Percentiles rank a stretch among this genome's conserved stretches.
These are phyloP conservation scores for Aegilops tauschii DNA, from an alignment of 176 grass and related monocot genomes.

Conservation along the genomic window DNA sequence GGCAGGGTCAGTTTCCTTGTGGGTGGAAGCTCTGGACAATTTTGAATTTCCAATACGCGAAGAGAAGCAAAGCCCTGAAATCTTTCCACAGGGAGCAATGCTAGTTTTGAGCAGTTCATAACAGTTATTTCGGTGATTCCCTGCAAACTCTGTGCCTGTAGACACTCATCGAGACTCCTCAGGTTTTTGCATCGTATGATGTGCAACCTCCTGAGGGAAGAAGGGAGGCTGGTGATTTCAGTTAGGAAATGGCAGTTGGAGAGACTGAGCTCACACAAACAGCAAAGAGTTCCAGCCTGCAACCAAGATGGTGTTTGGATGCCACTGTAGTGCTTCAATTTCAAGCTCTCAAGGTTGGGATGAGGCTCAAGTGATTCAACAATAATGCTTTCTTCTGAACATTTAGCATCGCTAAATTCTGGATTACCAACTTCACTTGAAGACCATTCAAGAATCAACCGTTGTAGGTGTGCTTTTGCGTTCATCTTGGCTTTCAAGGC, in stretches of 20 bases:
- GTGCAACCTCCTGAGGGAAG: slow-evolving; percentile 17
- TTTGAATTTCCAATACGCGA: neutral
- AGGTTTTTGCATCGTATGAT: slow-evolving; percentile 19
- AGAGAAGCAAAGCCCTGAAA: slow-evolving; percentile 26
- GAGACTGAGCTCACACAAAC: slow-evolving; percentile 3
- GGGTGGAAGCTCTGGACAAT: slow-evolving; percentile 22
- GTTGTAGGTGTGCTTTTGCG: slow-evolving; percentile 2
- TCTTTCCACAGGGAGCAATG: slow-evolving; percentile 2
- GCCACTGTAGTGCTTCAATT: slow-evolving; percentile 10
- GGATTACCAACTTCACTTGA: neutral
- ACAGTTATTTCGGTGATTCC: slow-evolving; percentile 15
- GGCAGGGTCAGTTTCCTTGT: slow-evolving; percentile 20
- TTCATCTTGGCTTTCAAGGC: neutral
- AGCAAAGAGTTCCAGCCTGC: neutral
- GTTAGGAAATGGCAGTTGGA: neutral
- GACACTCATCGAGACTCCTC: slow-evolving; percentile 20
- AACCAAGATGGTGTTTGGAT: slow-evolving; percentile 24
- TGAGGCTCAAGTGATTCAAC: slow-evolving; percentile 10
- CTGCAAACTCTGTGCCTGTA: neutral
- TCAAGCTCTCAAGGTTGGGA: neutral
- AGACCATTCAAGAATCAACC: slow-evolving; percentile 20
- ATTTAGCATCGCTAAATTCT: neutral
- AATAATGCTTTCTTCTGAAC: neutral
- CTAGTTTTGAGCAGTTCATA: slow-evolving; percentile 16
- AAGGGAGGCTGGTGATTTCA: slow-evolving; percentile 19